These are phyloP conservation scores for Abortiporus biennis DNA, from an alignment of 1,284 basidiomycete genomes.

Conservation along the genomic window DNA sequence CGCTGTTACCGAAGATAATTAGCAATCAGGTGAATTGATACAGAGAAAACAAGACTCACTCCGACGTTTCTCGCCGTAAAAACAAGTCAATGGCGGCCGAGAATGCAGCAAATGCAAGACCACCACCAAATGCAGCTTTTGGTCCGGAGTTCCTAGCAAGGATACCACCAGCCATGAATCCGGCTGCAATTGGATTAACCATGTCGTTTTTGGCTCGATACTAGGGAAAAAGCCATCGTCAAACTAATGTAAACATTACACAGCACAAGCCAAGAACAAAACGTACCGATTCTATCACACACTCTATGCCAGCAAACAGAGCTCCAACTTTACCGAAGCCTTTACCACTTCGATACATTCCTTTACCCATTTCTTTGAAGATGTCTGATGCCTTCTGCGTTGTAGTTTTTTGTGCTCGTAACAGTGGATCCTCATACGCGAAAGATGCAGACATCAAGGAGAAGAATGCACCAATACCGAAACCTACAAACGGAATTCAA, in stretches of 20 bases:
- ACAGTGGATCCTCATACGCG: conserved; percentile 90
- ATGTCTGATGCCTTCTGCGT: conserved; percentile 81
- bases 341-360: conserved; percentile 88
- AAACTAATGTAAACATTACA: conserved; percentile 3
- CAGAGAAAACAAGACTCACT: conserved; percentile 55
- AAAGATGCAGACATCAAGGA: conserved; percentile 95
- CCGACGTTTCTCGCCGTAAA: conserved; percentile 76
- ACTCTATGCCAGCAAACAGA: conserved; percentile 91
- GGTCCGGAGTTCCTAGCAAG: conserved; percentile 84
- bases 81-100: conserved; percentile 86
- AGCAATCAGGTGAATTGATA: not conserved
- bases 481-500: conserved; percentile 46
- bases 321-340: conserved; percentile 96
- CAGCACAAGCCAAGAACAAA: no score
- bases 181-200: conserved; percentile 71
- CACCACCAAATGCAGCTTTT: conserved; percentile 77
- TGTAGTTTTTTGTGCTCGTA: conserved; percentile 62
- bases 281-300: conserved; percentile 92
- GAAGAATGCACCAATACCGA: conserved; percentile 93
- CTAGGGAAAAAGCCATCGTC: no score
- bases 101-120: conserved; percentile 86
- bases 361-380: conserved; percentile 92
- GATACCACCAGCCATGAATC: conserved; percentile 74
- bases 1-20: not conserved
- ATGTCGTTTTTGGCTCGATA: conserved; percentile 97